phyloP scores from a whole-genome alignment of 805 yeast genomes.

The Cyberlindnera subsufficiens region DNA sequence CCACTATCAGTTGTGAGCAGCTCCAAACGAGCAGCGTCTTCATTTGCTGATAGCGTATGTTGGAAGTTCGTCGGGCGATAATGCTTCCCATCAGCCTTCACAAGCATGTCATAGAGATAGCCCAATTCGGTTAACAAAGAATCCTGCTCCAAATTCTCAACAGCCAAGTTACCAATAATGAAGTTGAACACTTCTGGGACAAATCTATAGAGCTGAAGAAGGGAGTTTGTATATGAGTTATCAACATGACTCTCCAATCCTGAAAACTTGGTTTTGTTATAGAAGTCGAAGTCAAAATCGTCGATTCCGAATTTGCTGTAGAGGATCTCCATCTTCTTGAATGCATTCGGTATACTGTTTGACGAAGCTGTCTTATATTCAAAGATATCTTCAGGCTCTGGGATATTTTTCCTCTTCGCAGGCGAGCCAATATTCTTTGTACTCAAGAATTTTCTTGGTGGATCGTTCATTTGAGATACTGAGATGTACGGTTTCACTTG shows the following conservation, averaged over 20 bases:
- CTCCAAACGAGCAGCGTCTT: conserved; percentile 47
- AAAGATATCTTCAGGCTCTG: conserved; percentile 24
- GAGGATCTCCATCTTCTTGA: conserved; percentile 64
- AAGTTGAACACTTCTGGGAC: conserved; percentile 68
- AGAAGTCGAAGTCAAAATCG: conserved; percentile 86
- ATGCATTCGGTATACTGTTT: conserved; percentile 64
- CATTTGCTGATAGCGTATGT: conserved; percentile 38
- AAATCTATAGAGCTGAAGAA: conserved; percentile 75
- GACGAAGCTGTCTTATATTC: conserved; percentile 25
- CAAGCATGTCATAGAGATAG: conserved; percentile 85
- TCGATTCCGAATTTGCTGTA: conserved; percentile 90
- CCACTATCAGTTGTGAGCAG: conserved; percentile 41
- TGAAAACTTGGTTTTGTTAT: conserved; percentile 66
- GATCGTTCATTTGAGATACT: conserved; percentile 25
- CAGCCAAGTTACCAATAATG: conserved; percentile 48
- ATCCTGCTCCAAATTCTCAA: conserved; percentile 38
- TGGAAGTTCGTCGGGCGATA: conserved; percentile 82
- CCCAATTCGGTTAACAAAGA: conserved; percentile 79
- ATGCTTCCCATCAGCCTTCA: conserved; percentile 70
- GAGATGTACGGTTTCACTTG: conserved; percentile 37
- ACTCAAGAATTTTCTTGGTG: conserved; percentile 49
- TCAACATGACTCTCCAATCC: conserved; percentile 89
- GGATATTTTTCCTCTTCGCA: conserved; percentile 11
- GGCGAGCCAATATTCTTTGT: conserved; percentile 30
- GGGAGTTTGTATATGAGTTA: conserved; percentile 70